phyloP scores from a whole-genome alignment of 805 yeast species.

The Komagataella pseudopastoris region DNA sequence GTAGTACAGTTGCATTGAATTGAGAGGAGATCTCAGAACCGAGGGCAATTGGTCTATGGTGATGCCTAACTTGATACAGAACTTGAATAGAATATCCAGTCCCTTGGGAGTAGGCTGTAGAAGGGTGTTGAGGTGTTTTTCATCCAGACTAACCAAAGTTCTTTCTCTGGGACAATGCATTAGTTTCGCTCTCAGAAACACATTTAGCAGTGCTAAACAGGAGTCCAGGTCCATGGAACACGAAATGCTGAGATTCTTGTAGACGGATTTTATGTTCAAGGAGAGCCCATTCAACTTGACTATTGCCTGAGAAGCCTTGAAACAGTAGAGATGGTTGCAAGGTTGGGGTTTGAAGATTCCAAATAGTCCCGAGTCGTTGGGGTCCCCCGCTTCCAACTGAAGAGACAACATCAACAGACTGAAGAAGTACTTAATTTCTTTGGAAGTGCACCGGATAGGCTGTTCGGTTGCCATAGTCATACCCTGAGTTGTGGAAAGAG shows the following conservation, averaged over 20 bases:
- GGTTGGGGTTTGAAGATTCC: not conserved
- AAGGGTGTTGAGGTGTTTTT: constrained; percentile 25
- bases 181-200: constrained; percentile 47
- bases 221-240: constrained; percentile 38
- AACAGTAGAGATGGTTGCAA: constrained; percentile 31
- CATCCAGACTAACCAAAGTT: constrained; percentile 26
- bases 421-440: not conserved
- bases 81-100: constrained; percentile 50
- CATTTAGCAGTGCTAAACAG: constrained; percentile 30
- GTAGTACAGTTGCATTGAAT: constrained; percentile 56
- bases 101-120: constrained; percentile 93
- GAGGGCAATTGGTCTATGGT: constrained; percentile 22
- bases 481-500: not conserved
- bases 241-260: constrained; percentile 39
- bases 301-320: constrained; percentile 38
- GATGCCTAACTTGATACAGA: constrained; percentile 44
- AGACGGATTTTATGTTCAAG: constrained; percentile 31
- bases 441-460: not conserved
- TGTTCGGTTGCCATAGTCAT: not conserved
- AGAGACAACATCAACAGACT: not conserved
- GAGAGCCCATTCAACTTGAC: constrained; percentile 33
- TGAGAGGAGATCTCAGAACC: constrained; percentile 42
- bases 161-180: constrained; percentile 68
- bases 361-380: not conserved
- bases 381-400: not conserved